Percentiles rank a stretch among this genome's conserved stretches.
phyloP scores from a whole-genome alignment of 768 basidiomycete species.

The Porphyrellus cyaneotinctus region DNA sequence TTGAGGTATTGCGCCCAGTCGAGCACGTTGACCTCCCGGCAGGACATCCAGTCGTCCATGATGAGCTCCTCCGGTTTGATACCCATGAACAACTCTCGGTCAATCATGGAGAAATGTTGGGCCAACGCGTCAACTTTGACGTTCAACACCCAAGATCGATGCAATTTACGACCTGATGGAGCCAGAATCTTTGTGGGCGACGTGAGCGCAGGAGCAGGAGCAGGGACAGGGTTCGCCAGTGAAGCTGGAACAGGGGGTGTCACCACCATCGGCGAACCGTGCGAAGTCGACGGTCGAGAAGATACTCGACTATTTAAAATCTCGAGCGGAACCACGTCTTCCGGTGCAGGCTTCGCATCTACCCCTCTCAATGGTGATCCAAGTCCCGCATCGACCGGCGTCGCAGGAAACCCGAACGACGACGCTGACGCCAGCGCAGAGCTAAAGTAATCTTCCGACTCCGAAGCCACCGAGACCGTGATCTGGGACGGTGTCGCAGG shows the following conservation, averaged over 20 bases:
- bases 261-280: conserved; percentile 24
- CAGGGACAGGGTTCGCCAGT: neutral
- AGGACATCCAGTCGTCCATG: conserved; percentile 62
- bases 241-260: conserved; percentile 8
- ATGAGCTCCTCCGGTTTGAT: conserved; percentile 89
- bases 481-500: conserved; percentile 20
- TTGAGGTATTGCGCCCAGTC: conserved; percentile 85
- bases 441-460: conserved; percentile 23
- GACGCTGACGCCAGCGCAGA: conserved; percentile 16
- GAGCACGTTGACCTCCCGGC: conserved; percentile 60
- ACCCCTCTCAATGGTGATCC: conserved; percentile 32
- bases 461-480: conserved; percentile 19
- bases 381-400: conserved; percentile 12
- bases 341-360: conserved; percentile 48
- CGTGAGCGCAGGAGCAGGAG: conserved; percentile 13
- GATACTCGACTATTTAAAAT: conserved; percentile 59
- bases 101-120: conserved; percentile 82
- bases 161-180: conserved; percentile 39
- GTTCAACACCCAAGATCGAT: conserved; percentile 71
- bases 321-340: conserved; percentile 64
- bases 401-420: conserved; percentile 10
- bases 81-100: conserved; percentile 79
- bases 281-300: conserved; percentile 33
- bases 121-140: conserved; percentile 61
- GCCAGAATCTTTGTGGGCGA: conserved; percentile 36